Percentiles rank a stretch among this genome's conserved stretches.
These are phyloP conservation scores for Hydnum rufescens DNA, from an alignment of 768 basidiomycete species.

Conservation along the genomic window DNA sequence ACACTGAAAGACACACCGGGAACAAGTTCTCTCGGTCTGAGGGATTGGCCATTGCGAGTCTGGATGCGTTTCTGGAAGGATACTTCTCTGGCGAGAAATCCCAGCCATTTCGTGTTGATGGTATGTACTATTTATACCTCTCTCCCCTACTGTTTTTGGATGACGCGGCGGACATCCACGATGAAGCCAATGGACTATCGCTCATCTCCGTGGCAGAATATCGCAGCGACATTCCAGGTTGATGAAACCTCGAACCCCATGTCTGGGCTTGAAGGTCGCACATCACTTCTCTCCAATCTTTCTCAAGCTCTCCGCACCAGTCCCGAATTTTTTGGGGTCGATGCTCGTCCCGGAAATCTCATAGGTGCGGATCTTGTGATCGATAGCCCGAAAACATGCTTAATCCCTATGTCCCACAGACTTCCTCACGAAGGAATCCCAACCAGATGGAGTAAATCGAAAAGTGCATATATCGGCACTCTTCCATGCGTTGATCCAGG, in stretches of 20 bases:
- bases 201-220: constrained; percentile 37
- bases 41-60: constrained; percentile 75
- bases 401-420: constrained; percentile 1
- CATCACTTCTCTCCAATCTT: constrained; percentile 54
- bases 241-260: constrained; percentile 49
- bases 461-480: constrained; percentile 50
- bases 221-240: constrained; percentile 64
- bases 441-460: constrained; percentile 8
- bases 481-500: constrained; percentile 67
- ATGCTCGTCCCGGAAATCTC: constrained; percentile 64
- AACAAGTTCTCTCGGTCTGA: constrained; percentile 43
- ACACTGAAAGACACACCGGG: constrained; percentile 33
- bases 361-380: constrained; percentile 29
- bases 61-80: constrained; percentile 74
- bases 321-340: constrained; percentile 49
- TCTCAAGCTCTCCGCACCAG: constrained; percentile 45
- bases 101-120: constrained; percentile 60
- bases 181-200: not conserved
- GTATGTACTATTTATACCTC: constrained; percentile 23
- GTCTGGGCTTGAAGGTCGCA: constrained; percentile 76
- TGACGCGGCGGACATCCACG: not conserved
- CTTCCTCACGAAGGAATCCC: not conserved
- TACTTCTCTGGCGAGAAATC: constrained; percentile 49
- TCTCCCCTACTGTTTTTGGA: not conserved
- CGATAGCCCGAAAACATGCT: not conserved